Percentiles rank a stretch among this genome's conserved stretches.
phyloP scores from a whole-genome alignment of 1,284 basidiomycete genomes.

The Cryptococcus neoformans region DNA sequence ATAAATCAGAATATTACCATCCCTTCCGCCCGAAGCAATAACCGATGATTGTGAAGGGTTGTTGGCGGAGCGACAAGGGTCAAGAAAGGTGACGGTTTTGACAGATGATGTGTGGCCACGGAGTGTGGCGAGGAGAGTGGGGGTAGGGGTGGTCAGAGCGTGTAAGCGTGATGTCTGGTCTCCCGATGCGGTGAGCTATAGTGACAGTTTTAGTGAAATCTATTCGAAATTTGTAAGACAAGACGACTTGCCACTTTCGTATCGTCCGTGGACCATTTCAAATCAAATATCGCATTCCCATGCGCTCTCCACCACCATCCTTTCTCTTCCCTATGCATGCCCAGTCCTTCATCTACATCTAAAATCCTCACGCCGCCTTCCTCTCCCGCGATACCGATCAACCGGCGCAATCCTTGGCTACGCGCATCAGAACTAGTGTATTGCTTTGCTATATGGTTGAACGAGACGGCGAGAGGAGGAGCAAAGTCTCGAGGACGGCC shows the following conservation, averaged over 20 bases:
- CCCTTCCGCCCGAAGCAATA: slow-evolving; percentile 44
- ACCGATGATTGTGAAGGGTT: slow-evolving; percentile 23
- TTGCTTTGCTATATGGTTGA: slow-evolving; percentile 31
- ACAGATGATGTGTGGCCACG: slow-evolving; percentile 45
- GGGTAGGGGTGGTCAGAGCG: slow-evolving; percentile 27
- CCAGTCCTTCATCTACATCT: slow-evolving; percentile 34
- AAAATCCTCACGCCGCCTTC: slow-evolving; percentile 41
- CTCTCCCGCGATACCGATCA: slow-evolving; percentile 41
- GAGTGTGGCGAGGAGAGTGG: slow-evolving; percentile 31
- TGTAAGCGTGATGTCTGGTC: slow-evolving; percentile 42
- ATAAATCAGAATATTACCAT: slow-evolving; percentile 50
- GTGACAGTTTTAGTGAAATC: background rate
- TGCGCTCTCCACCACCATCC: slow-evolving; percentile 55
- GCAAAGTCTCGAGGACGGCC: slow-evolving; percentile 34
- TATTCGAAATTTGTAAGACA: background rate
- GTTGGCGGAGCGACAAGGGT: slow-evolving; percentile 21
- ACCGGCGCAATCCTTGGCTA: slow-evolving; percentile 14
- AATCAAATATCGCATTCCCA: slow-evolving; percentile 73
- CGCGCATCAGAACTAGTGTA: slow-evolving; percentile 21
- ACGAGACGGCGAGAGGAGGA: slow-evolving; percentile 33
- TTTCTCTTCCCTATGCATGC: slow-evolving; percentile 21
- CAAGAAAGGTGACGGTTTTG: slow-evolving; percentile 42
- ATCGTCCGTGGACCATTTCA: slow-evolving; percentile 68
- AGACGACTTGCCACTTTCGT: slow-evolving; percentile 35
- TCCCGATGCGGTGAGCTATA: slow-evolving; percentile 46